A percentile compares a stretch with the other conserved stretches of the same genome.
These are phyloP conservation scores for Kwoniella dejecticola DNA, from an alignment of 768 basidiomycete species.

Conservation along the genomic window DNA sequence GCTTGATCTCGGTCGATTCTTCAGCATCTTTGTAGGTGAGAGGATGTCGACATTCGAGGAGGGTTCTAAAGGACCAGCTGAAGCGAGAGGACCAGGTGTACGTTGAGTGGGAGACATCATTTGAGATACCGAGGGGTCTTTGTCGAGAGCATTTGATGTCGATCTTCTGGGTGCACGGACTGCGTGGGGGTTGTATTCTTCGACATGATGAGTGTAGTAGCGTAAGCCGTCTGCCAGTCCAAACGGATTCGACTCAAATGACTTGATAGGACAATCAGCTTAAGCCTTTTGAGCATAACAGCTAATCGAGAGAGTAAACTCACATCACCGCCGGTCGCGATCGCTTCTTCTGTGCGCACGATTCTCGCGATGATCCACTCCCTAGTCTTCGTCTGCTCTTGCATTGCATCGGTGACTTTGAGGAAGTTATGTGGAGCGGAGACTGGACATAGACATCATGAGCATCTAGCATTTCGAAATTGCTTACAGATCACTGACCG, in stretches of 20 bases:
- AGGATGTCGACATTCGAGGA: constrained; percentile 1
- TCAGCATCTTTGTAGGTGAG: constrained; percentile 4
- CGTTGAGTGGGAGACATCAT: constrained; percentile 18
- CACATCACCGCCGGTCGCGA: constrained; percentile 45
- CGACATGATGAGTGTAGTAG: constrained; percentile 50
- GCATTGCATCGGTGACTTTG: constrained; percentile 78
- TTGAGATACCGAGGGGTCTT: constrained; percentile 2
- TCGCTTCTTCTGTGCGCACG: constrained; percentile 47
- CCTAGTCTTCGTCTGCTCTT: constrained; percentile 82
- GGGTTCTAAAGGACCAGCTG: constrained; percentile 1
- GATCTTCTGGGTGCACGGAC: constrained; percentile 30
- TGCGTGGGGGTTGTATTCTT: constrained; percentile 40
- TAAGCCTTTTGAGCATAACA: neutral
- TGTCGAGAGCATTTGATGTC: constrained; percentile 16
- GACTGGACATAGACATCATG: no score
- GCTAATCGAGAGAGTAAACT: constrained; percentile 7
- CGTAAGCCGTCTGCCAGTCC: constrained; percentile 52
- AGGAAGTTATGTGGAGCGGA: constrained; percentile 98
- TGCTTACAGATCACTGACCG: constrained; percentile 68
- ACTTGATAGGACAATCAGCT: neutral
- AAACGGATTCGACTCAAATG: constrained; percentile 41
- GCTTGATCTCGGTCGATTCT: constrained; percentile 1
- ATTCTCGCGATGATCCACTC: constrained; percentile 63
- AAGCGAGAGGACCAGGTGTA: neutral
- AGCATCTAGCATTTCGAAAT: no score